These are phyloP conservation scores for Sphaerostilbella broomeana DNA, from an alignment of 2,329 filamentous ascomycete genomes.

Conservation along the genomic window DNA sequence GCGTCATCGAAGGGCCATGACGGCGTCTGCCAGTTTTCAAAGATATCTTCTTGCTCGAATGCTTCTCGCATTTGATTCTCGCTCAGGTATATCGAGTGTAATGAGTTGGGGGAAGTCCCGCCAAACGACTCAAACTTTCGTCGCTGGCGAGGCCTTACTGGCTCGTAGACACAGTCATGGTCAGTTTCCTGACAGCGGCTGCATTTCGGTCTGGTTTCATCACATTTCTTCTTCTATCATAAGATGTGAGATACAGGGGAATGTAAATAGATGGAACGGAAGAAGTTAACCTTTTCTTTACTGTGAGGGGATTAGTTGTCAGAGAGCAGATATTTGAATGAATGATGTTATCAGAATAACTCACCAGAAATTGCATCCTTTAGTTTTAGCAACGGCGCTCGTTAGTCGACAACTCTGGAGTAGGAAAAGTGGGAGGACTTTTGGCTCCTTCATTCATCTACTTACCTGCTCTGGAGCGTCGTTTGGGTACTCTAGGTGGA, in stretches of 20 bases:
- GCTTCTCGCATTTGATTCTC: background rate
- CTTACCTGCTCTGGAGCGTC: conserved; percentile 53
- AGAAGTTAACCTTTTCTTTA: conserved; percentile 46
- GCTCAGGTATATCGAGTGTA: background rate
- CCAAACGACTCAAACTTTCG: conserved; percentile 26
- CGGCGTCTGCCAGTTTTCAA: too few species aligned
- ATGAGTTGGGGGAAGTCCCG: background rate
- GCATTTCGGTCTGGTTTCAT: conserved; percentile 46
- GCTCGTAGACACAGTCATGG: conserved; percentile 45
- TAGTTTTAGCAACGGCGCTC: background rate
- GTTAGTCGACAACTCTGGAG: too few species aligned
- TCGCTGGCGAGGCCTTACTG: conserved; percentile 35
- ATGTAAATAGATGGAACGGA: conserved; percentile 3
- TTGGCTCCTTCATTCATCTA: too few species aligned
- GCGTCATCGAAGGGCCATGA: too few species aligned
- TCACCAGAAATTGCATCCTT: conserved; percentile 49
- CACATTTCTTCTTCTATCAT: conserved; percentile 51
- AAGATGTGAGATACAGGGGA: conserved; percentile 10
- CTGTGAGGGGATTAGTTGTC: conserved; percentile 25
- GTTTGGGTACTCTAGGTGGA: conserved; percentile 52
- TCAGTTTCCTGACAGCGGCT: conserved; percentile 44
- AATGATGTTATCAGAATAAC: conserved; percentile 16
- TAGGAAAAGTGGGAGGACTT: too few species aligned
- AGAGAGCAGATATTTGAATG: background rate
- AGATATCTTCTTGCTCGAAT: too few species aligned